phyloP scores from a whole-genome alignment of 768 basidiomycete genomes.

The Polyporus arcularius region DNA sequence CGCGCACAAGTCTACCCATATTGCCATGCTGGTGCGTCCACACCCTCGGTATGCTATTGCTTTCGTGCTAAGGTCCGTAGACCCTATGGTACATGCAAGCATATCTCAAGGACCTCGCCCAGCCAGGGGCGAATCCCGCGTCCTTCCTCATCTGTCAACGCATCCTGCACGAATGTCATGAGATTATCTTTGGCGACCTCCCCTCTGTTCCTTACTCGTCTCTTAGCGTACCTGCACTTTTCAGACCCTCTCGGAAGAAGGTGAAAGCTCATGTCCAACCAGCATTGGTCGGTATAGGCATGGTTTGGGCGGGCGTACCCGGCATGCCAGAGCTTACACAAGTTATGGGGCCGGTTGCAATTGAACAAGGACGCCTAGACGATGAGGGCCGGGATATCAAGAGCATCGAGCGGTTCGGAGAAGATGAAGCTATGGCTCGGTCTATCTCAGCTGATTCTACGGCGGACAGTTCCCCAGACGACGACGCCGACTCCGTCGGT shows the following conservation, averaged over 20 bases:
- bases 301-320: conserved; percentile 74
- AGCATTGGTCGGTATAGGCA: conserved; percentile 81
- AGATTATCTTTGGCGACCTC: conserved; percentile 93
- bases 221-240: conserved; percentile 48
- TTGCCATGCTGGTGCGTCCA: conserved; percentile 87
- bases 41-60: not conserved
- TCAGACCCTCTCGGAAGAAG: conserved; percentile 57
- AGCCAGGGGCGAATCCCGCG: conserved; percentile 55
- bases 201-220: conserved; percentile 72
- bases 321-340: conserved; percentile 75
- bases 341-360: conserved; percentile 78
- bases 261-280: conserved; percentile 75
- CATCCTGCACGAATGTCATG: conserved; percentile 87
- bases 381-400: conserved; percentile 54
- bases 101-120: conserved; percentile 77
- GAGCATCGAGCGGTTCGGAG: conserved; percentile 50
- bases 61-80: conserved; percentile 40
- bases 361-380: conserved; percentile 85
- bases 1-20: conserved; percentile 89
- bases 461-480: conserved; percentile 29
- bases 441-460: conserved; percentile 27
- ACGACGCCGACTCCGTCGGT: conserved; percentile 44
- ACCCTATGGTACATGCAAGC: conserved; percentile 99
- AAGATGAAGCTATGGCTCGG: conserved; percentile 35
- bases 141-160: conserved; percentile 93